phyloP scores from a whole-genome alignment of 2,329 filamentous ascomycete genomes.

The Fusarium guadeloupense region DNA sequence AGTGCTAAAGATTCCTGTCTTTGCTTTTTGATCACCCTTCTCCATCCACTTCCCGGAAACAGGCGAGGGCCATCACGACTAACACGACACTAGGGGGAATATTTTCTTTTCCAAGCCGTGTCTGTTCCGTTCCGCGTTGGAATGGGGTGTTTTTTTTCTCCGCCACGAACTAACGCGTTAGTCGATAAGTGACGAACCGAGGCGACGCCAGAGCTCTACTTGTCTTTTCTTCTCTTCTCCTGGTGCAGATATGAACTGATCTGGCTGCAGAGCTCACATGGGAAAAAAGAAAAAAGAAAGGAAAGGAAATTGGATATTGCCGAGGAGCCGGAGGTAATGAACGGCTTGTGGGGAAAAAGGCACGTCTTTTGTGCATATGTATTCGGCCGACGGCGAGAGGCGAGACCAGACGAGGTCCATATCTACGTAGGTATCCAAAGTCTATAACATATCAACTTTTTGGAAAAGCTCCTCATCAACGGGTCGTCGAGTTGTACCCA shows the following conservation, averaged over 20 bases:
- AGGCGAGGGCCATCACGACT: not conserved
- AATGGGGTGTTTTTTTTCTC: not conserved
- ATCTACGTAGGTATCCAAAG: not conserved
- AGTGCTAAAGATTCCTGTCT: not conserved
- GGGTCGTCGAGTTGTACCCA: too few species aligned
- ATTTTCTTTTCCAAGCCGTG: conserved; percentile 1
- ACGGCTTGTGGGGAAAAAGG: conserved; percentile 10
- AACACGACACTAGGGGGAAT: not conserved
- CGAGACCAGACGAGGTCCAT: not conserved
- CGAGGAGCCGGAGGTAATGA: too few species aligned
- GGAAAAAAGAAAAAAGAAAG: not conserved
- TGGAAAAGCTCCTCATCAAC: not conserved
- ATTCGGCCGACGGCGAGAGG: conserved; percentile 9
- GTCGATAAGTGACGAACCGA: conserved; percentile 7
- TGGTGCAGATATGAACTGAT: not conserved
- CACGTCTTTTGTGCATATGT: conserved; percentile 1
- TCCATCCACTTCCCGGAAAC: not conserved
- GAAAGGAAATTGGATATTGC: not conserved
- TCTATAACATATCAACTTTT: not conserved
- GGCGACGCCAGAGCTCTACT: too few species aligned
- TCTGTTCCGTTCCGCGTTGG: not conserved
- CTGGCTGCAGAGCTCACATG: conserved; percentile 7
- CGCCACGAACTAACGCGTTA: not conserved
- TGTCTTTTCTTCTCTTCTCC: not conserved
- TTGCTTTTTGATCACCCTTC: conserved; percentile 4